Evolutionary conservation across 345 rosid species (phyloP), one percentile per base, ranked within the genome.

Genomic region (Camelina hispida): DNA sequence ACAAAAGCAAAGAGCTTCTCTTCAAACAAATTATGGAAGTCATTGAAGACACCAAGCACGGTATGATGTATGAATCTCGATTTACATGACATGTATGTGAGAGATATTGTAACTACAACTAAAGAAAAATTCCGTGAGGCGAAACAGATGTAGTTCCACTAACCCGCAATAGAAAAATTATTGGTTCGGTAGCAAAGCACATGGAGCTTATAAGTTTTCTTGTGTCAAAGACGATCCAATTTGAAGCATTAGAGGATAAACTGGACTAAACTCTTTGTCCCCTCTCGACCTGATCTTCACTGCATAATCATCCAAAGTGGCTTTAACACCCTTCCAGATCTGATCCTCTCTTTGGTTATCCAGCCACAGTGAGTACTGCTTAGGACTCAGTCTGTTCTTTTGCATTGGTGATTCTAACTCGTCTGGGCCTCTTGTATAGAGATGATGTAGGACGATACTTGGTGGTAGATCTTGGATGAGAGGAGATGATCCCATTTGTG

Each of bases 261-360:
- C 98, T 51, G 97, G 97, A 70, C 91, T 91, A 55, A 96, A 96
- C 79, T 96, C 99, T 83, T 93, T 96, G 78, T 96, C 99, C 11
- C 97, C 98, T 85, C 97, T 91, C 43, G 88, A 82, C 81, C 87
- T 84, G 28, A 96, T 87, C 64, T 81, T 87, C 1, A 75, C 80
- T 32, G 96, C 95, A 80, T 96, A 93, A 84, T 96, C 99, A 79
- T 96, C 99, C 52, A 96, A 79, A 12, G 99, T 96, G 2, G 96
- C 97, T 83, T 91, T 93, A 11, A 96, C 71, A 3, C 99, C 99
- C 71, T 93, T 93, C 99, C 99, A 96, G 42, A 93, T 87, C 81
- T 96, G 99, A 83, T 96, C 97, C 82, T 96, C 98, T 55, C 91
- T 89, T 75, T 91, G 98, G 66, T 89, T 87, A 83, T 93, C 99